phyloP scores from a whole-genome alignment of 345 rosid genomes.

The Schrenkiella parvula region DNA sequence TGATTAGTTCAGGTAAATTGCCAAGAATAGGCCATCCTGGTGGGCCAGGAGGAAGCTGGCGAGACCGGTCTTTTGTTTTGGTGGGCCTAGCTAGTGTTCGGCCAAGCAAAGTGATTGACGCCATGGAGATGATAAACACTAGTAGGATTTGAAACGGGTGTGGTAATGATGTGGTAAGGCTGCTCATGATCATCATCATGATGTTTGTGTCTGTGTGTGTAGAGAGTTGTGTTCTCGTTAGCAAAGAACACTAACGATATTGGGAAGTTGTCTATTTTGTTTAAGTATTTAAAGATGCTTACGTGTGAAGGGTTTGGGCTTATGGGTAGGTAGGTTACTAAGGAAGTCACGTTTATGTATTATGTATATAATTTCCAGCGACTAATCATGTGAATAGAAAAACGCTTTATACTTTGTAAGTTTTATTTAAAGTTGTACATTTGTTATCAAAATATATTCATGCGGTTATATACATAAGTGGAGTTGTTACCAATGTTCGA shows the following conservation, averaged over 20 bases:
- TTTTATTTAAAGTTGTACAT: background rate
- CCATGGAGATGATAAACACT: conserved; percentile 5
- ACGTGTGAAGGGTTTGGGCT: conserved; percentile 14
- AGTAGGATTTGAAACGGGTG: conserved; percentile 21
- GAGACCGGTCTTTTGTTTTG: conserved; percentile 19
- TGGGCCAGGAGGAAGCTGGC: conserved; percentile 36
- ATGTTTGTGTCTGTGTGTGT: background rate
- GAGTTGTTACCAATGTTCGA: background rate
- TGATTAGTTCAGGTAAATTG: conserved; percentile 24
- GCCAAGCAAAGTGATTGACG: conserved; percentile 11
- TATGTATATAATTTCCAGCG: background rate
- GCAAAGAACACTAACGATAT: conserved; percentile 2
- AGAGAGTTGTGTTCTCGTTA: background rate
- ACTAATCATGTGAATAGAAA: background rate
- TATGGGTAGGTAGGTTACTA: conserved; percentile 23
- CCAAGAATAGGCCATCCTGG: conserved; percentile 44
- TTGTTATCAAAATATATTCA: background rate
- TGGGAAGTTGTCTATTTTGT: background rate
- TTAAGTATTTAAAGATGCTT: conserved; percentile 10
- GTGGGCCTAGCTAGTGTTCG: conserved; percentile 11
- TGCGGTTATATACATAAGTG: background rate
- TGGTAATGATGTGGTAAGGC: conserved; percentile 14
- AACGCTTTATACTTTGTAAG: background rate
- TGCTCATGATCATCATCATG: background rate
- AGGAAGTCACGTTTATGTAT: conserved; percentile 19